Evolutionary conservation across 2,329 filamentous ascomycete species (phyloP).

Genomic region (Dactylellina drechsleri): DNA sequence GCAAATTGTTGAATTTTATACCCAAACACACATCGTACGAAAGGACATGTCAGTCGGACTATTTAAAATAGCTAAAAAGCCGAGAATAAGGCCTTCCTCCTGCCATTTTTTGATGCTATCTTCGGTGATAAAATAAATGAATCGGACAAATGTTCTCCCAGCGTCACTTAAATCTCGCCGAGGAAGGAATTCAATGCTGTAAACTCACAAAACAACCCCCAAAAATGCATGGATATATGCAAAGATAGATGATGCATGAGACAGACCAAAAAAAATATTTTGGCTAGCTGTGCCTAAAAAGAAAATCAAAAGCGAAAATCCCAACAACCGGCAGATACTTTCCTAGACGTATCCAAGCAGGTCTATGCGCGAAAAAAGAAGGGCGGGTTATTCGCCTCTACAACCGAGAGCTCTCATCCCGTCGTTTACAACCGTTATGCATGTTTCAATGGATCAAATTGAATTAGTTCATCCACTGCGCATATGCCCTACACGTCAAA

Average conservation of each 20-base stretch:
- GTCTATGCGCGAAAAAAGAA: neutral
- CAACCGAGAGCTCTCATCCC: neutral
- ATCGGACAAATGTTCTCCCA: constrained; percentile 20
- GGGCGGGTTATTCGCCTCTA: neutral
- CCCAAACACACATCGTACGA: no score
- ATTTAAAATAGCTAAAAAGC: no score
- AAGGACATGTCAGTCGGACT: no score
- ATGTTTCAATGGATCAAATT: neutral
- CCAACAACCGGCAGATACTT: neutral
- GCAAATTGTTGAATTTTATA: no score
- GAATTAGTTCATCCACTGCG: constrained; percentile 50
- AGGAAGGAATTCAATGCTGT: constrained; percentile 2
- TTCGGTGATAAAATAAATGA: neutral
- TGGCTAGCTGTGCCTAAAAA: constrained; percentile 5
- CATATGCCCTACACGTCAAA: constrained; percentile 40
- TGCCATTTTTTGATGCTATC: no score
- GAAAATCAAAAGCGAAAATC: constrained; percentile 9
- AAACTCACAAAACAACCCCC: constrained; percentile 36
- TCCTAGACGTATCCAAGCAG: neutral
- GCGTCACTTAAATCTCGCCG: constrained; percentile 9
- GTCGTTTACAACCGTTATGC: no score
- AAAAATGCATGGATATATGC: constrained; percentile 19
- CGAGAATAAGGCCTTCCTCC: no score
- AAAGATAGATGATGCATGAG: neutral
- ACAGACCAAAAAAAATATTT: constrained; percentile 1